Base-by-base conservation (phyloP, 257 asterid genomes). In the Lycium ferocissimum region DNA sequence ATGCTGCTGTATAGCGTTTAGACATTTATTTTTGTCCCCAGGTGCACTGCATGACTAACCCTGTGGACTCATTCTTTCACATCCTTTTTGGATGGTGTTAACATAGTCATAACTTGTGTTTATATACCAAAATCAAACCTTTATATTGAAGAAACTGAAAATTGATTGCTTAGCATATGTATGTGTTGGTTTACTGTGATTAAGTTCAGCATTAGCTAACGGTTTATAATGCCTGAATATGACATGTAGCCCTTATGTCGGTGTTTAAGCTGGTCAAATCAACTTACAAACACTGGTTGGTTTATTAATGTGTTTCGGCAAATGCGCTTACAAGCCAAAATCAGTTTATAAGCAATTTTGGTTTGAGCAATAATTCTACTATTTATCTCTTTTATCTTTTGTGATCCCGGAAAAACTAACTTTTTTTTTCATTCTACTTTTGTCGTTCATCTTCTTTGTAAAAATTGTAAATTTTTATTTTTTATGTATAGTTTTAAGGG, bases 141-240 rank as follows among this genome's bases (percentile, higher is more conserved):
- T 72, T 45, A 43, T 72, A 10, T 2, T 10, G 58, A n/a, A 15
- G 80, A 72, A 72, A 45, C 18, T 71, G 57, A 71, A 40, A 40
- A 71, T n/a, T 45, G 80, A 72, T 45, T 72, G 80, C 58, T 45
- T 72, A n/a, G 80, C 80, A 45, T 71, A 22, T 72, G 57, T 45
- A 0, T 72, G 37, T 13, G 57, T 71, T 71, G 57, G 56, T 71
- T 71, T 38, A 38, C 26, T 69, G 53, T 38, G 26, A 13, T 7
- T 4, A 17, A 9, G 37, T 10, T 72, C 0, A 43, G 78, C 78
- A 69, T 38, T 69, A 37, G 26, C 26, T 17, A 69, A 43, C 37
- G 54, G 11, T 3, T 13, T 70, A 38, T 8, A 22, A 45, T 72
- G 37, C 58, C 10, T 43, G 18, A 40, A 38, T 17, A 70, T 38